Evolutionary conservation across 768 basidiomycete species (phyloP), one percentile per base, ranked within the genome.

Genomic region (Panus rudis): DNA sequence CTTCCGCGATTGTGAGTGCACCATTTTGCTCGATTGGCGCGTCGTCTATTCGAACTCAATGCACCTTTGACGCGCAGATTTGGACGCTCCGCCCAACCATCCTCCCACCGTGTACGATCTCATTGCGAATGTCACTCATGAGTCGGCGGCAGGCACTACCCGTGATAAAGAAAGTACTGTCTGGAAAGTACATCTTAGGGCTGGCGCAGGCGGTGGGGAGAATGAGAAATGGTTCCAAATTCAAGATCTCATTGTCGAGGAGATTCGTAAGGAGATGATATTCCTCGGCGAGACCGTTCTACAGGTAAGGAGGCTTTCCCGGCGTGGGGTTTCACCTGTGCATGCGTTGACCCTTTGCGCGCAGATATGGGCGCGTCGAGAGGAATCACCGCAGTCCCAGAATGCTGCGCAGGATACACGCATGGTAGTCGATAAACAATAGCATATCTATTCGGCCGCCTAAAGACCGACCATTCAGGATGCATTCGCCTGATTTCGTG

Each of bases 181-280:
- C 14, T 94, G 92, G 89, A 97, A 98, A 63, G 84, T 81, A 22
- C 87, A 93, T 64, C 72, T 92, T 39, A 77, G 84, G 47, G 81
- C 80, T 39, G 78, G 78, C 22, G 76, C 79, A 14, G 83, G 81
- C 39, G 83, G 81, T 13, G 85, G 81, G 26, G 87, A 92, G 49
- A 73, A 69, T 39, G 93, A 97, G 63, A 90, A 85, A 59, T 98
- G 96, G 96, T 86, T 89, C 62, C 83, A 91, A 69, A 84, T 98
- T 39, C 92, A 97, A 63, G 94, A 99, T 67, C 71, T 99, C 45
- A 87, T 93, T 48, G 93, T 99, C 8, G 86, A 92, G 60, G 93
- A 98, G 57, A 87, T 90, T n/a, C 72, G 92, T 46, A 91, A 88
- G 63, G 92, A 96, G 59, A 92, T 99, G 90, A 94, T 99, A 42